A percentile compares a stretch with the other conserved stretches of the same genome.
Evolutionary conservation across 2,329 filamentous ascomycete species (phyloP).

Genomic region (Bertia moriformis): DNA sequence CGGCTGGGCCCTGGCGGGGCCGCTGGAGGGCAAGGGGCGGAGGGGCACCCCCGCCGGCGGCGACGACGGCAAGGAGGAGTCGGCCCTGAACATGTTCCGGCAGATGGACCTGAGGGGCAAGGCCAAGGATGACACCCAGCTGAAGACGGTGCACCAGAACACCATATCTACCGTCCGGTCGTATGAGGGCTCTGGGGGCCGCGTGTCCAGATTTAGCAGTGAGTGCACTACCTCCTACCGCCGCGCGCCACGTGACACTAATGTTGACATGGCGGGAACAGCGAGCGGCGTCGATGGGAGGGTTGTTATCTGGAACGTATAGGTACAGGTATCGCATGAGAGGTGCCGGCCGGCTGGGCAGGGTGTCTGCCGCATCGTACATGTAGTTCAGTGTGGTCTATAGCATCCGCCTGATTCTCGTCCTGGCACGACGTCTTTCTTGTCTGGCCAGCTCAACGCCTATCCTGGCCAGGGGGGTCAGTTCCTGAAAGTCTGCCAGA

Average conservation of each 20-base stretch:
- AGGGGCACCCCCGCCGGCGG: conserved; percentile 17
- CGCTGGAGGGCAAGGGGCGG: conserved; percentile 58
- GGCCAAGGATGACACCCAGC: conserved; percentile 75
- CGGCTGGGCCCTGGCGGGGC: conserved; percentile 74
- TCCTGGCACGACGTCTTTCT: no score
- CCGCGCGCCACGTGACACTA: conserved; percentile 10
- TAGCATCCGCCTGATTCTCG: no score
- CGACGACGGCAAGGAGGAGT: conserved; percentile 64
- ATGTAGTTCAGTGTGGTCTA: no score
- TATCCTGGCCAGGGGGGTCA: no score
- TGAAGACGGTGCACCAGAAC: conserved; percentile 94
- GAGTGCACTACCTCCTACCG: conserved; percentile 28
- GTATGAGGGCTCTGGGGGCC: conserved; percentile 51
- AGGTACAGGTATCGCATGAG: no score
- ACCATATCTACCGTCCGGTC: conserved; percentile 74
- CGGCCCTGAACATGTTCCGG: conserved; percentile 91
- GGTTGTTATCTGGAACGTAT: conserved; percentile 64
- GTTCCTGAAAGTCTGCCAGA: no score
- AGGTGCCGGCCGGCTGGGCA: no score
- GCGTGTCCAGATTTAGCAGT: conserved; percentile 74
- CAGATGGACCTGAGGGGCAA: conserved; percentile 99
- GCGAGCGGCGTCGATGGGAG: conserved; percentile 73
- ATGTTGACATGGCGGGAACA: no score
- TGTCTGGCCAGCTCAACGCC: no score
- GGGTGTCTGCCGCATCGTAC: no score